Evolutionary conservation across 2,329 filamentous ascomycete species (phyloP), one percentile per base, ranked within the genome.

Genomic region (Sporothrix pallida): DNA sequence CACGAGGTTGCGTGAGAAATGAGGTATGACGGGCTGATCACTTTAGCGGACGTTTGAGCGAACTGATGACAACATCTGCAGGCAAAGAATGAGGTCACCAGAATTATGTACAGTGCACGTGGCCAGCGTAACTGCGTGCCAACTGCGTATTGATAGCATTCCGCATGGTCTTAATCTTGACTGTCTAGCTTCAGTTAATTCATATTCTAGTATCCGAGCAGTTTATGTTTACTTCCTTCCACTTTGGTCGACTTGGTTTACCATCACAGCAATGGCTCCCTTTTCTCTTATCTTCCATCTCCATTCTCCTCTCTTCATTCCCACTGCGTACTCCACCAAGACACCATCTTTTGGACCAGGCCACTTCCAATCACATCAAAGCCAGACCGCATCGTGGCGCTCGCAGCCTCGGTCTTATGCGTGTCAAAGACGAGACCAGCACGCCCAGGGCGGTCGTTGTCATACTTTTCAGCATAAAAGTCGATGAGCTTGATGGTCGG

Each of bases 401-500:
- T 83, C 50, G 78, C 78, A 31, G 74, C 71, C 60, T 78, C 79
- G 0, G 83, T 83, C 65, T 77, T 78, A 26, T 76, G 70, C 26
- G 82, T 85, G 42, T 80, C 79, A 69, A 85, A 86, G 0, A 80
- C 78, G 7, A 84, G 78, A 0, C 80, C 82, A 26, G 80, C 80
- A 31, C 82, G 77, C 0, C 79, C 81, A 0, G 81, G 80, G 3
- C 77, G 79, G 23, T 84, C 83, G 58, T 72, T 88, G 78, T 79
- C 78, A 50, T 86, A 86, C 75, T 86, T 86, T 17, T 75, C 77
- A 1, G 81, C 79, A 73, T 87, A 88, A 80, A 87, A 89, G 58
- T 87, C 86, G 0, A 87, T 74, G 0, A 88, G 80, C 78, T 88
- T 88, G 75, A 87, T 82, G 0, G 85, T 83, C 12, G 87, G 86